Percentiles rank a stretch among this genome's conserved stretches.
Conservation (phyloP, 305 asterid species). For the Ilex paraguariensis region DNA sequence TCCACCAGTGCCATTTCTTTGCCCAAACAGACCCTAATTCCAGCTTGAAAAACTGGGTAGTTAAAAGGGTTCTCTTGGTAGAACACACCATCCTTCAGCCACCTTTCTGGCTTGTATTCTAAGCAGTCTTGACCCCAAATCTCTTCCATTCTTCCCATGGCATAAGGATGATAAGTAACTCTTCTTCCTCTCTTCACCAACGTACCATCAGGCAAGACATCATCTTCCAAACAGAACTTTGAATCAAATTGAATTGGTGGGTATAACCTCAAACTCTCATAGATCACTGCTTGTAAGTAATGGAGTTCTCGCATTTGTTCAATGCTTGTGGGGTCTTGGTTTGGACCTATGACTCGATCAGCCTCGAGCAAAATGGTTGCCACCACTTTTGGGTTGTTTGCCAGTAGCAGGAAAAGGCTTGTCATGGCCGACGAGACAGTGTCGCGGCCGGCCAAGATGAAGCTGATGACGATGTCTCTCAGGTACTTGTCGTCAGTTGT, state of each 20-base stretch:
- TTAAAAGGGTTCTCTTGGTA: constrained; percentile 44
- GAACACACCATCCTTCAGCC: constrained; percentile 61
- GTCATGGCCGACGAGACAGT: constrained; percentile 63
- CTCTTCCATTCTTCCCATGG: constrained; percentile 78
- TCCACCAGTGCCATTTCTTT: constrained; percentile 70
- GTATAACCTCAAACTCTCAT: constrained; percentile 71
- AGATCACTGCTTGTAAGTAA: constrained; percentile 55
- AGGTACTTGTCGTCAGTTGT: constrained; percentile 40
- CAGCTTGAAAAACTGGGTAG: constrained; percentile 11
- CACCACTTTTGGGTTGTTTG: constrained; percentile 43
- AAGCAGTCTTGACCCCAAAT: constrained; percentile 76
- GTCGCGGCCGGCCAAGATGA: too few species aligned
- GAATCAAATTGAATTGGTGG: constrained; percentile 84
- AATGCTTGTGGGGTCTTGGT: constrained; percentile 7
- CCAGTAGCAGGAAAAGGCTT: constrained; percentile 58
- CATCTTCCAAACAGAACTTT: constrained; percentile 49
- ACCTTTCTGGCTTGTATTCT: constrained; percentile 70
- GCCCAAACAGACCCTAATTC: constrained; percentile 74
- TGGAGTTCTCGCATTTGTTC: constrained; percentile 44
- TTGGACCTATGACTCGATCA: constrained; percentile 23
- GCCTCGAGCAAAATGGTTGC: constrained; percentile 45
- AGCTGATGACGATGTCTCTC: constrained; percentile 27
- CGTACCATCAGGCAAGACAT: constrained; percentile 55
- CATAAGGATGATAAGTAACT: constrained; percentile 81
- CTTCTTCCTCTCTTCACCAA: constrained; percentile 51